Conservation (phyloP, 768 basidiomycete species). For the Russula sp. region DNA sequence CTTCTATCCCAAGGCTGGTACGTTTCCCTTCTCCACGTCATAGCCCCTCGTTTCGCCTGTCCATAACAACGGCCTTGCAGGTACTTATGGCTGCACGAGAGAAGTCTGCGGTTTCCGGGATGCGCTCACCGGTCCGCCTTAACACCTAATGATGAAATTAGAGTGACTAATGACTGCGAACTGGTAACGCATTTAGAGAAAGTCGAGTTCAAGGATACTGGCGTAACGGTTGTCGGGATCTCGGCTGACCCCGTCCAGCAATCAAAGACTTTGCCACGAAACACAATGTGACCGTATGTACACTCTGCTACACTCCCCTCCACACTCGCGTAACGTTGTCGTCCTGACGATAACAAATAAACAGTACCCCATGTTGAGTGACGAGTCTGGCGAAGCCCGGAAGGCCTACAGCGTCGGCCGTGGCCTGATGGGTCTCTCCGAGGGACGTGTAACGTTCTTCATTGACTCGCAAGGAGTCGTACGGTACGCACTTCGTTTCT, state of each 20-base stretch:
- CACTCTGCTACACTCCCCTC: not conserved
- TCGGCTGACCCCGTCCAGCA: constrained; percentile 67
- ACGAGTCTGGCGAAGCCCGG: constrained; percentile 57
- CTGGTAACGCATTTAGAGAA: constrained; percentile 51
- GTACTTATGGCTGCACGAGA: constrained; percentile 74
- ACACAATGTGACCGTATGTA: constrained; percentile 58
- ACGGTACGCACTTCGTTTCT: constrained; percentile 41
- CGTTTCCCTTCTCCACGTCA: constrained; percentile 28
- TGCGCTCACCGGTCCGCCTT: constrained; percentile 57
- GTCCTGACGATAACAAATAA: not conserved
- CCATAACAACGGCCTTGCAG: constrained; percentile 37
- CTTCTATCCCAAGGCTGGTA: constrained; percentile 75
- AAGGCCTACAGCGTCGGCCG: constrained; percentile 66
- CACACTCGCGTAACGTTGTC: not conserved
- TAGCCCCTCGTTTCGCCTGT: not conserved
- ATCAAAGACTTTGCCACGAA: constrained; percentile 75
- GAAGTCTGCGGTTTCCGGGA: constrained; percentile 83
- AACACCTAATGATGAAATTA: not conserved
- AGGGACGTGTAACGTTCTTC: constrained; percentile 70
- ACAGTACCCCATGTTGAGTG: constrained; percentile 79
- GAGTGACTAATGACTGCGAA: not conserved
- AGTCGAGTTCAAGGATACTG: constrained; percentile 59
- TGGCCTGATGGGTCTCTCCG: constrained; percentile 61
- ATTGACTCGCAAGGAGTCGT: constrained; percentile 70
- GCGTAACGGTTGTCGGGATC: constrained; percentile 68